A percentile compares a stretch with the other conserved stretches of the same genome.
These are phyloP conservation scores for Euphorbia celastroides DNA, from an alignment of 441 rosid genomes.

Conservation along the genomic window DNA sequence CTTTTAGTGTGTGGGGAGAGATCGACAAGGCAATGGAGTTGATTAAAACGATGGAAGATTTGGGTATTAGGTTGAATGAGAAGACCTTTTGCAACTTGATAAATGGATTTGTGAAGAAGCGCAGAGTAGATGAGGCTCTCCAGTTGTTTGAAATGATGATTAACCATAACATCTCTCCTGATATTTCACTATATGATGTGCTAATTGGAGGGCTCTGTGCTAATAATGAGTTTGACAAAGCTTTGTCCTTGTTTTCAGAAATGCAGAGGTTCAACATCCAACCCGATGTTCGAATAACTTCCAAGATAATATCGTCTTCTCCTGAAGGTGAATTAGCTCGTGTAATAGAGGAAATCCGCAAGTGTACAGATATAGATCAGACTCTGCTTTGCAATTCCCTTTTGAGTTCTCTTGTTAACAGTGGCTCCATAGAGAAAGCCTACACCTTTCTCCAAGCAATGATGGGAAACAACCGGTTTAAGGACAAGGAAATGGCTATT, in stretches of 20 bases:
- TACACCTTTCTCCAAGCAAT: conserved; percentile 37
- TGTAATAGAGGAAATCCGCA: conserved; percentile 36
- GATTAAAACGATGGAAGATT: conserved; percentile 59
- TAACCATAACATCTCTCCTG: conserved; percentile 44
- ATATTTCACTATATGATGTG: conserved; percentile 62
- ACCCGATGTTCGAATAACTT: conserved; percentile 55
- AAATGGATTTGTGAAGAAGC: conserved; percentile 67
- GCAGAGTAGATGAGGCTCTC: conserved; percentile 62
- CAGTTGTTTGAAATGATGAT: conserved; percentile 56
- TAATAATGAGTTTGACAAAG: conserved; percentile 47
- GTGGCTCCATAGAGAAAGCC: conserved; percentile 46
- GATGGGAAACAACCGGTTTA: conserved; percentile 35
- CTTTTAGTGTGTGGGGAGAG: conserved; percentile 65
- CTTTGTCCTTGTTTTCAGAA: conserved; percentile 50
- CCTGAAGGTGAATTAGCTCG: conserved; percentile 34
- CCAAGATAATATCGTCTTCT: conserved; percentile 54
- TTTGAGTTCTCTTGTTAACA: conserved; percentile 35
- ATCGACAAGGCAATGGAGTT: conserved; percentile 72
- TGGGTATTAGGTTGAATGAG: conserved; percentile 49
- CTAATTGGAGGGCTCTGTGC: conserved; percentile 63
- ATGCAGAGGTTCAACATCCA: conserved; percentile 46
- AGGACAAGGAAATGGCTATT: conserved; percentile 29
- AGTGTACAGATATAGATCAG: conserved; percentile 40
- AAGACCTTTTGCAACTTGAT: conserved; percentile 62
- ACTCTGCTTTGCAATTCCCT: conserved; percentile 48